Evolutionary conservation across 106 monocot species (phyloP).

Genomic region (Phalaenopsis equestris): DNA sequence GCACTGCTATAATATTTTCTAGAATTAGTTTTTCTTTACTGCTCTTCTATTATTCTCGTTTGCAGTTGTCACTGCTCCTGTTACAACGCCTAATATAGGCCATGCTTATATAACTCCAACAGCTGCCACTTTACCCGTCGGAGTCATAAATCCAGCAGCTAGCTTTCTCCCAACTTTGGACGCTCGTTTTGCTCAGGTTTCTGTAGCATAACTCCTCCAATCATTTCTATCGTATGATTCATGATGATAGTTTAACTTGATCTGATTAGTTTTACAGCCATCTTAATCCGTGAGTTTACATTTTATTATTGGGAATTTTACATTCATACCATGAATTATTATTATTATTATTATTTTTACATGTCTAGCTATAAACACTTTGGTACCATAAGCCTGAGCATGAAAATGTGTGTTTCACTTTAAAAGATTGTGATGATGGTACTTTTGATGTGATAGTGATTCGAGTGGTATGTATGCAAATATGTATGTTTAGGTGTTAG

Average conservation of each 20-base stretch:
- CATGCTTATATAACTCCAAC: conserved; percentile 28
- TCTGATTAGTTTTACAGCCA: too few relatives aligned
- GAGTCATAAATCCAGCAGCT: conserved; percentile 37
- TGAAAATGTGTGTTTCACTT: too few relatives aligned
- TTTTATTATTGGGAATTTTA: background rate
- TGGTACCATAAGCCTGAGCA: too few relatives aligned
- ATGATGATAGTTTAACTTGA: too few relatives aligned
- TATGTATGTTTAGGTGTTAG: too few relatives aligned
- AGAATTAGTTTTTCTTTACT: background rate
- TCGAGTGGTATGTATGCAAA: too few relatives aligned
- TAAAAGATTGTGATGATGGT: too few relatives aligned
- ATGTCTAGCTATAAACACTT: too few relatives aligned
- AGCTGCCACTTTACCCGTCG: conserved; percentile 26
- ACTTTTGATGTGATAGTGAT: too few relatives aligned
- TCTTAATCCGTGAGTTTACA: background rate
- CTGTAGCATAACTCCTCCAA: conserved; percentile 16
- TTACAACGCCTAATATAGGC: conserved; percentile 16
- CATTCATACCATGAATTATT: too few relatives aligned
- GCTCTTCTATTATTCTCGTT: conserved; percentile 2
- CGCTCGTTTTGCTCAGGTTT: conserved; percentile 33
- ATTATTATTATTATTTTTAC: too few relatives aligned
- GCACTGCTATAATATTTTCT: background rate
- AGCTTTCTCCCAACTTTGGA: conserved; percentile 48
- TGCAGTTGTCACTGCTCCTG: conserved; percentile 39
- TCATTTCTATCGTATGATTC: background rate